Evolutionary conservation across 1,284 basidiomycete genomes (phyloP), one percentile per base, ranked within the genome.

Genomic region (Ganoderma resinaceum): DNA sequence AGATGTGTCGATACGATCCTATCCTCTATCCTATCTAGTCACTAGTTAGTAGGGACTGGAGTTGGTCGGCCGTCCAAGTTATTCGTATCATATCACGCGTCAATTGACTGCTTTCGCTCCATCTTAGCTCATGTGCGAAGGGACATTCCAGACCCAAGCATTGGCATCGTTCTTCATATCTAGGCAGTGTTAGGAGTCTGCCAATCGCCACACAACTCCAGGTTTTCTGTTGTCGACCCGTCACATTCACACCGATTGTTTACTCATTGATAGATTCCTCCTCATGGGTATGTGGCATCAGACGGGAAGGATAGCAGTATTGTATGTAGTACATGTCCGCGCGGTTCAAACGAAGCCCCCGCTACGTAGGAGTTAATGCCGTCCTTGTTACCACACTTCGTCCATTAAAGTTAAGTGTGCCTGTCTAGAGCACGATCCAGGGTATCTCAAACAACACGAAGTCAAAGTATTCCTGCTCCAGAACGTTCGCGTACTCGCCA

Each of bases 401-500:
- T 20, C 61, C 29, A 35, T 18, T 35, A 20, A n/a, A 33, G 33
- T 5, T 14, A 23, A 33, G 33, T 35, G 11, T 33, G 55, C 23
- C 16, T 31, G 46, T 18, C 58, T 60, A 76, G 61, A 78, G 69
- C 20, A 77, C 72, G 62, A 95, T 91, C 92, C 92, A 94, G 60
- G 93, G 93, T 67, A 95, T 87, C 76, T 94, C 95, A 77, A 91
- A 96, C 76, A 97, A 79, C 53, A 97, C 95, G 77, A 97, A 98
- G 81, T 97, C 95, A 78, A 93, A 95, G 80, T 94, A 94, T 80
- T 98, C 96, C 79, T 96, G 93, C 77, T 98, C 96, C 86, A 98
- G 89, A 52, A 98, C 82, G 31, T 89, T 88, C 78, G 95, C 93
- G 79, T 95, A 98, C 80, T 98, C 96, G 72, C 95, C 95, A 16